Base-by-base conservation (phyloP, 1,284 basidiomycete genomes). In the Ceratobasidium sp. region DNA sequence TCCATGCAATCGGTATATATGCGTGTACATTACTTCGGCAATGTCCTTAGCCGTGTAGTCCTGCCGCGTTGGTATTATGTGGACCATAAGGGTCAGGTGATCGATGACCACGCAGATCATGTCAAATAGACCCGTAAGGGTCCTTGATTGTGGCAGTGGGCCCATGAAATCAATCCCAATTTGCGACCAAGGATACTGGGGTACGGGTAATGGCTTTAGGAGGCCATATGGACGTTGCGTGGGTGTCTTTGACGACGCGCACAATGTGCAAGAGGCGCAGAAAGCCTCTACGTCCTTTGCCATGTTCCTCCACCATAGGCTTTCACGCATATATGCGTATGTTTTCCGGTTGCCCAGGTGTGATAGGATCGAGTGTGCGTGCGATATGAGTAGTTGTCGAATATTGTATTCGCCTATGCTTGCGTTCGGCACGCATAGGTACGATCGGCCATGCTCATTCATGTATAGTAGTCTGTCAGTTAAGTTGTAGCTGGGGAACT, bases 81-180 rank as follows among this genome's bases (percentile, higher is more conserved):
- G 0, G 80, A 58, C 66, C 82, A 81, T n/a, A 80, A 79, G 78
- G 2, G 81, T 80, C 1, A 83, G 73, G 9, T 80, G 78, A 75
- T 82, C 79, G 0, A 84, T 82, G 0, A 84, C 73, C 0, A 84
- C 81, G 35, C 35, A 78, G n/a, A 78, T 76, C 55, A 76, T 73
- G 69, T 83, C 80, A 67, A 76, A 82, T 6, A 75, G 57, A 3
- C 79, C 78, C 54, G 80, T 28, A 16, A 78, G 67, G 32, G 77
- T 57, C 30, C 54, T 21, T 4, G 46, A n/a, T 49, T 23, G 5
- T 1, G 79, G 82, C 13, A 84, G 67, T 0, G 81, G 82, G 0
- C 82, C 81, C 7, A 83, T 79, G 59, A 83, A 83, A 70, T 83
- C 82, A n/a, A 83, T 80, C 0, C 78, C 80, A 0, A 83, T 80